phyloP scores from a whole-genome alignment of 75 land plant genomes.

The Pinus taeda region DNA sequence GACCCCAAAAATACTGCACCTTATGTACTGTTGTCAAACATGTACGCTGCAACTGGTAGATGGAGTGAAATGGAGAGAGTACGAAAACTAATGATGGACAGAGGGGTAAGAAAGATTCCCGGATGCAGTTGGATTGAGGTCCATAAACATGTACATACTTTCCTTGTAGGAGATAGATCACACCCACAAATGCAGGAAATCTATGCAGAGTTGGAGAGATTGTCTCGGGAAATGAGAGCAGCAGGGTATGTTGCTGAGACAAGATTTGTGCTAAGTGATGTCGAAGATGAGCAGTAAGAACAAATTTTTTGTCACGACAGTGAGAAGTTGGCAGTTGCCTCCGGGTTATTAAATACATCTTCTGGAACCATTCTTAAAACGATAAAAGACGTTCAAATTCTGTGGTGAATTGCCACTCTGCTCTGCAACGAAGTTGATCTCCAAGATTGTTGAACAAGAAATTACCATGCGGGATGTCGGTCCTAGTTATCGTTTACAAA shows the following conservation, averaged over 20 bases:
- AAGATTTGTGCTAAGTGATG: neutral
- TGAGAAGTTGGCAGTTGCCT: slow-evolving; percentile 12
- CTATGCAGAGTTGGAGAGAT: slow-evolving; percentile 10
- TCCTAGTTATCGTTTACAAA: slow-evolving; percentile 4
- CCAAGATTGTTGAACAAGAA: slow-evolving; percentile 10
- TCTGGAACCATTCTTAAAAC: slow-evolving; percentile 1
- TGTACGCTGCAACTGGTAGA: slow-evolving; percentile 8
- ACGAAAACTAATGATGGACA: neutral
- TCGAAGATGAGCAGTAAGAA: slow-evolving; percentile 4
- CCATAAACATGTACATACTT: slow-evolving; percentile 1
- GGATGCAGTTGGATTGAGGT: slow-evolving; percentile 18
- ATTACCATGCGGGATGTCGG: neutral
- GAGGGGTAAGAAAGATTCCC: neutral
- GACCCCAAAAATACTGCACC: slow-evolving; percentile 5
- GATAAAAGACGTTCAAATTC: neutral
- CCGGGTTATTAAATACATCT: slow-evolving; percentile 5
- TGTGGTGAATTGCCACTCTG: slow-evolving; percentile 8
- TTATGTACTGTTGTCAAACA: slow-evolving; percentile 12
- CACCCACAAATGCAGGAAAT: slow-evolving; percentile 12
- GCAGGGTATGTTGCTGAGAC: slow-evolving; percentile 1
- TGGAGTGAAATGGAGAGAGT: slow-evolving; percentile 8
- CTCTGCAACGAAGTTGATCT: slow-evolving; percentile 8
- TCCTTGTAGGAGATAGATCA: neutral
- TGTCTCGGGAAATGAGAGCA: slow-evolving; percentile 1
- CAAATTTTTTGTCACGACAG: neutral